Conservation (phyloP, 768 basidiomycete genomes). For the Cyclocybe aegerita region DNA sequence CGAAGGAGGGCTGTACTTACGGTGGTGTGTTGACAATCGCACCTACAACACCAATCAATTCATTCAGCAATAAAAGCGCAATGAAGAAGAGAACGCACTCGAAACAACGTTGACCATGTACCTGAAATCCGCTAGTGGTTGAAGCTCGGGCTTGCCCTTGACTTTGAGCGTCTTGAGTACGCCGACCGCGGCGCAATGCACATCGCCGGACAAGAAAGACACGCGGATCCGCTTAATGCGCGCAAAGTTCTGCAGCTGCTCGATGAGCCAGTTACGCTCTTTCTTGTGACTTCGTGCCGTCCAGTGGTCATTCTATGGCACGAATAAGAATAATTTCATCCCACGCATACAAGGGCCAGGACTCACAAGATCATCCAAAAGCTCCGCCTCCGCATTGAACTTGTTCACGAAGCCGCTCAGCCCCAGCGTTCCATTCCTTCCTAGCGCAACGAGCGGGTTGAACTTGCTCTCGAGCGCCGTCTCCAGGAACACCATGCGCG, state of each 20-base stretch:
- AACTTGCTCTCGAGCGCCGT: slow-evolving; percentile 73
- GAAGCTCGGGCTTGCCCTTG: slow-evolving; percentile 47
- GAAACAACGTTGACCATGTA: slow-evolving; percentile 92
- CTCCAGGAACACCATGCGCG: slow-evolving; percentile 90
- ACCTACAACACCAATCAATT: slow-evolving; percentile 33
- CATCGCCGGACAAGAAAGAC: slow-evolving; percentile 90
- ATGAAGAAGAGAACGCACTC: slow-evolving; percentile 43
- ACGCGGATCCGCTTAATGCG: slow-evolving; percentile 63
- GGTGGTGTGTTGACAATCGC: slow-evolving; percentile 96
- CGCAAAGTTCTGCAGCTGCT: slow-evolving; percentile 76
- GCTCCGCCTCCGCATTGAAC: slow-evolving; percentile 89
- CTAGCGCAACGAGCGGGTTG: slow-evolving; percentile 82
- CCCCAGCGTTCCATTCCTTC: slow-evolving; percentile 63
- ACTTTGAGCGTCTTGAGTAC: slow-evolving; percentile 65
- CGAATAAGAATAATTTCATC: not conserved
- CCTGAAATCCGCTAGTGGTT: slow-evolving; percentile 64
- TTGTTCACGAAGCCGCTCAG: slow-evolving; percentile 83
- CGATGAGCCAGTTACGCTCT: slow-evolving; percentile 89
- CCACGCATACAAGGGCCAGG: not conserved
- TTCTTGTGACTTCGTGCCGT: slow-evolving; percentile 80
- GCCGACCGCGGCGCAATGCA: slow-evolving; percentile 88
- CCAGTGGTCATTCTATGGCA: slow-evolving; percentile 84
- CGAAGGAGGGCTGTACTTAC: slow-evolving; percentile 38
- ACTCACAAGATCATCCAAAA: slow-evolving; percentile 86
- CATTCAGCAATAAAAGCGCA: not conserved